These are phyloP conservation scores for Coprinopsis sp. DNA, from an alignment of 768 basidiomycete genomes.

Conservation along the genomic window DNA sequence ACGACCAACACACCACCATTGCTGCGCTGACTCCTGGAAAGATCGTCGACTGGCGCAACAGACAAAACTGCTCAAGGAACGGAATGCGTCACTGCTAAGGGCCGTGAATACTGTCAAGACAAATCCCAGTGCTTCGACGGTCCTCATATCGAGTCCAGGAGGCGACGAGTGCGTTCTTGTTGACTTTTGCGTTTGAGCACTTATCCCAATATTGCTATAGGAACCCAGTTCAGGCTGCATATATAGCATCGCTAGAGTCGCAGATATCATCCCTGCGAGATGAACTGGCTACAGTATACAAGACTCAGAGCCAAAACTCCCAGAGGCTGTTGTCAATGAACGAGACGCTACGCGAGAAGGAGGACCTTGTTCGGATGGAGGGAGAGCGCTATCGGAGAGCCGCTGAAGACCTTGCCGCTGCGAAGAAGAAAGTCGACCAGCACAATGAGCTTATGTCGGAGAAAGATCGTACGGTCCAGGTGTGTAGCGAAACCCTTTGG, in stretches of 20 bases:
- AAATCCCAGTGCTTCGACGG: slow-evolving; percentile 59
- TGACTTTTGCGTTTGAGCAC: slow-evolving; percentile 9
- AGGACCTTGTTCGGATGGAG: slow-evolving; percentile 79
- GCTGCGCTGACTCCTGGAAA: slow-evolving; percentile 28
- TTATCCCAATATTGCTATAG: slow-evolving; percentile 36
- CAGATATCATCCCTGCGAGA: slow-evolving; percentile 90
- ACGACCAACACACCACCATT: slow-evolving; percentile 13
- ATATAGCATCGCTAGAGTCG: slow-evolving; percentile 87
- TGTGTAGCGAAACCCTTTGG: slow-evolving; percentile 26
- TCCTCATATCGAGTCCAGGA: slow-evolving; percentile 52
- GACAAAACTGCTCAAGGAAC: slow-evolving; percentile 85
- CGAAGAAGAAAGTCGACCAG: slow-evolving; percentile 76
- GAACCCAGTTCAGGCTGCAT: slow-evolving; percentile 82
- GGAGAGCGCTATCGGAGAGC: slow-evolving; percentile 75
- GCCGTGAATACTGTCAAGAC: slow-evolving; percentile 72
- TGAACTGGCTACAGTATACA: slow-evolving; percentile 92
- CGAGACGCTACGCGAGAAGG: slow-evolving; percentile 90
- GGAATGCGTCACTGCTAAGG: slow-evolving; percentile 83
- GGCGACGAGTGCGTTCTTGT: slow-evolving; percentile 62
- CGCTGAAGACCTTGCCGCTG: slow-evolving; percentile 65
- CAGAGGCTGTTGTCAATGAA: slow-evolving; percentile 91
- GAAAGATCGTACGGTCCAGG: slow-evolving; percentile 88
- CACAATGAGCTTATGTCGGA: slow-evolving; percentile 82
- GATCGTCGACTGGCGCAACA: slow-evolving; percentile 91
- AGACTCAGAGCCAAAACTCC: slow-evolving; percentile 93